These are phyloP conservation scores for Eutrema yunnanense DNA, from an alignment of 345 rosid genomes.

Conservation along the genomic window DNA sequence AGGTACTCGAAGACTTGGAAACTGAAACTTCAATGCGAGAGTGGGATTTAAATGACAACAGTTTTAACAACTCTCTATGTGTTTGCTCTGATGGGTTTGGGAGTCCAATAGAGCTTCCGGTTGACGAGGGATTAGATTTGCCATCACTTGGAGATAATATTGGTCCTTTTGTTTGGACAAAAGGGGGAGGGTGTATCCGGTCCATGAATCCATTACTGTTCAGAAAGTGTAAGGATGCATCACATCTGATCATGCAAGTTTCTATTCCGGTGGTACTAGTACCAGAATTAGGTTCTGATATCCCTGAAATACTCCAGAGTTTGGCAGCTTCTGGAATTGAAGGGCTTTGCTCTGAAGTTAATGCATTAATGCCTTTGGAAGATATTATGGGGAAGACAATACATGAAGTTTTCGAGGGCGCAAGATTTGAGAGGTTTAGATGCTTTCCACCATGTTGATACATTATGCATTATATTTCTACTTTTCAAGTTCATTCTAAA, in stretches of 20 bases:
- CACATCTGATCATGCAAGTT: constrained; percentile 55
- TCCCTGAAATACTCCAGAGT: constrained; percentile 35
- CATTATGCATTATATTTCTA: background rate
- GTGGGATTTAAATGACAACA: constrained; percentile 54
- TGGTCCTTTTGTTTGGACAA: constrained; percentile 38
- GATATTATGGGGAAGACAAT: constrained; percentile 55
- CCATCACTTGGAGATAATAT: constrained; percentile 48
- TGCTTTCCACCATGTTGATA: constrained; percentile 5
- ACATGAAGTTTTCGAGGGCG: constrained; percentile 39
- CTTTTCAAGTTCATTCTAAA: background rate
- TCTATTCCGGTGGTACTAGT: constrained; percentile 52
- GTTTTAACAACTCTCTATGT: constrained; percentile 39
- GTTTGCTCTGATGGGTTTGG: constrained; percentile 67
- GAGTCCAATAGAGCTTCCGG: constrained; percentile 62
- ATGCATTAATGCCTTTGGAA: constrained; percentile 60
- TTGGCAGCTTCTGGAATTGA: constrained; percentile 47
- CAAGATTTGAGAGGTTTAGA: constrained; percentile 34
- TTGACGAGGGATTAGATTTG: constrained; percentile 29
- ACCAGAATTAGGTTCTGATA: constrained; percentile 52
- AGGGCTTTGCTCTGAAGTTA: constrained; percentile 35
- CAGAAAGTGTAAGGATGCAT: constrained; percentile 39
- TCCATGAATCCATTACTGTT: constrained; percentile 51
- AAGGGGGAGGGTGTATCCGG: constrained; percentile 49
- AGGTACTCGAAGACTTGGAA: constrained; percentile 62
- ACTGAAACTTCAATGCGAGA: constrained; percentile 55